A percentile compares a stretch with the other conserved stretches of the same genome.
Conservation (phyloP, 768 basidiomycete genomes). For the Candolleomyces eurysporus region DNA sequence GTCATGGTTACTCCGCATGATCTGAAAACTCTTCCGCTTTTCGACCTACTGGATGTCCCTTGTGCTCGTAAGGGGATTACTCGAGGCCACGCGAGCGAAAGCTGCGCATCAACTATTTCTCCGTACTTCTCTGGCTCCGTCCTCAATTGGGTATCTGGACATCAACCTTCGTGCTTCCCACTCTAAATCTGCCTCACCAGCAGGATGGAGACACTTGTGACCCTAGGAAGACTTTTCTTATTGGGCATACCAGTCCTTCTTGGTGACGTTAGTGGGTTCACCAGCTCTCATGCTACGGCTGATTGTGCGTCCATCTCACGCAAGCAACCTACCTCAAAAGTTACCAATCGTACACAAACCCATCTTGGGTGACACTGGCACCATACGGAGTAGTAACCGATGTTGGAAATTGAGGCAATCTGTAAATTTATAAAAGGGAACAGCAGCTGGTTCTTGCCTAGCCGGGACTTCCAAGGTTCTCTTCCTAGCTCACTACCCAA, state of each 20-base stretch:
- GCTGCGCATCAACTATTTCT: neutral
- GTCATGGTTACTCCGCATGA: conserved; percentile 1
- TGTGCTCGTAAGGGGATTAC: neutral
- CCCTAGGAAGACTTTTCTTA: neutral
- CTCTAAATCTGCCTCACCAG: neutral
- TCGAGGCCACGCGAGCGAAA: conserved; percentile 2
- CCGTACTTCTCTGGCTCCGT: neutral
- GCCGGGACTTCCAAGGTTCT: neutral
- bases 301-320: neutral
- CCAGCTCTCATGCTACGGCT: conserved; percentile 1
- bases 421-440: neutral
- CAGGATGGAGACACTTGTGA: neutral
- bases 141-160: neutral
- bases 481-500: neutral
- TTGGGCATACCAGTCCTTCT: neutral
- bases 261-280: neutral
- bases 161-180: neutral
- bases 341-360: neutral
- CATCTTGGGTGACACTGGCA: neutral
- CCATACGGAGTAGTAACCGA: neutral
- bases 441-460: neutral
- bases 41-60: neutral
- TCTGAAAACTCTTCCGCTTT: conserved; percentile 3
- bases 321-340: neutral
- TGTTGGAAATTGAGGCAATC: neutral